A percentile compares a stretch with the other conserved stretches of the same genome.
These are phyloP conservation scores for Ophioceras dolichostomum DNA, from an alignment of 2,329 filamentous ascomycete species.

Conservation along the genomic window DNA sequence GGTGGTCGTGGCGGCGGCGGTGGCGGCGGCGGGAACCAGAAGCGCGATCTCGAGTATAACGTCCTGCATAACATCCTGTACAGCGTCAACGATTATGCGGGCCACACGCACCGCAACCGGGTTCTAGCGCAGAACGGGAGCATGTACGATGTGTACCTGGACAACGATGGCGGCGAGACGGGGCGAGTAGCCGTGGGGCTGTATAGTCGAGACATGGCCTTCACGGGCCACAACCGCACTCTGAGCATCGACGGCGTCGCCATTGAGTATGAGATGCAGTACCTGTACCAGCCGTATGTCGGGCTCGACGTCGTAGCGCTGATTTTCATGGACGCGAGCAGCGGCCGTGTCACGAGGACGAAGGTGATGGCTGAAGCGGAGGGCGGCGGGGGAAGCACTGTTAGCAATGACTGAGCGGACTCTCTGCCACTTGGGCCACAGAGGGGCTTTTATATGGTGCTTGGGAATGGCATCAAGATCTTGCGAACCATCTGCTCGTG, in stretches of 20 bases:
- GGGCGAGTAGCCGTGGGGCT: constrained; percentile 30
- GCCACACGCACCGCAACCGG: constrained; percentile 42
- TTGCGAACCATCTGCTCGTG: no score
- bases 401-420: constrained; percentile 23
- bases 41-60: constrained; percentile 25
- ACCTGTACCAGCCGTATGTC: constrained; percentile 37
- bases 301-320: constrained; percentile 31
- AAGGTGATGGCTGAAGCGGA: constrained; percentile 37
- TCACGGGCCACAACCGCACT: constrained; percentile 38
- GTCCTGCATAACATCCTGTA: constrained; percentile 46
- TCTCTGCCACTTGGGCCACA: no score
- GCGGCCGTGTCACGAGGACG: constrained; percentile 34
- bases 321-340: constrained; percentile 30
- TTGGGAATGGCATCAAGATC: no score
- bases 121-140: constrained; percentile 41
- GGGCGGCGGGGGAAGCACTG: constrained; percentile 38
- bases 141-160: constrained; percentile 38
- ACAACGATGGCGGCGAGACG: constrained; percentile 37
- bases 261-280: constrained; percentile 36
- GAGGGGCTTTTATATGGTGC: no score
- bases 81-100: constrained; percentile 46
- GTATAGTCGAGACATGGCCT: constrained; percentile 39
- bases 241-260: constrained; percentile 27
- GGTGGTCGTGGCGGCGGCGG: constrained; percentile 3
- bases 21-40: constrained; percentile 5